A percentile compares a stretch with the other conserved stretches of the same genome.
Evolutionary conservation across 106 monocot genomes (phyloP).

Genomic region (Platanthera guangdongensis): DNA sequence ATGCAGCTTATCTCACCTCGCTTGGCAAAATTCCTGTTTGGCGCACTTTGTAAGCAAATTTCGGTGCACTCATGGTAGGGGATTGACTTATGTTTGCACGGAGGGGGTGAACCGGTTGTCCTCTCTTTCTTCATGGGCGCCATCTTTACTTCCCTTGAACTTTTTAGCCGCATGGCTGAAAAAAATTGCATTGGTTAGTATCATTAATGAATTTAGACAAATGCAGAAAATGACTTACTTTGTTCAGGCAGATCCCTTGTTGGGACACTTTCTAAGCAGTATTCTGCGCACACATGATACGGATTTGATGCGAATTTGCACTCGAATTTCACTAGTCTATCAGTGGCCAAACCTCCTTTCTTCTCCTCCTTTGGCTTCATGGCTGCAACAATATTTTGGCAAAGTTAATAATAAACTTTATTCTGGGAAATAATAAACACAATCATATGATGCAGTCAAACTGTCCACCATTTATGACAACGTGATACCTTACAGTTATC

Average conservation of each 20-base stretch:
- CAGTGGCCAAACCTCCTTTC: background rate
- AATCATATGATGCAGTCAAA: too few relatives aligned
- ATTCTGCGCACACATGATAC: background rate
- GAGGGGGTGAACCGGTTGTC: background rate
- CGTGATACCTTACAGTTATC: too few relatives aligned
- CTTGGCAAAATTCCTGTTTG: background rate
- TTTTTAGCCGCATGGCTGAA: too few relatives aligned
- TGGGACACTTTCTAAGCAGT: constrained; percentile 1
- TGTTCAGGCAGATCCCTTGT: background rate
- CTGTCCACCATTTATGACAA: too few relatives aligned
- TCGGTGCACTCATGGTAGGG: background rate
- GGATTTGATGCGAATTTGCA: constrained; percentile 6
- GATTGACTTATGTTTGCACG: background rate
- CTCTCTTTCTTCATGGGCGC: background rate
- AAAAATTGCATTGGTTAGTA: too few relatives aligned
- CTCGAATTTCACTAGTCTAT: background rate
- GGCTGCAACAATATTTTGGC: too few relatives aligned
- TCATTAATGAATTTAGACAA: too few relatives aligned
- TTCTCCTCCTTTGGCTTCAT: background rate
- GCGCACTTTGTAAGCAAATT: background rate
- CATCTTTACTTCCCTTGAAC: background rate
- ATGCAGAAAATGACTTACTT: too few relatives aligned
- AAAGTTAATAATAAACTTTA: background rate
- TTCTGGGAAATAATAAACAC: too few relatives aligned
- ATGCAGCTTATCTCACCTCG: background rate